A percentile compares a stretch with the other conserved stretches of the same genome.
Evolutionary conservation across 2,329 filamentous ascomycete species (phyloP).

Genomic region (Sporothrix dimorphospora): DNA sequence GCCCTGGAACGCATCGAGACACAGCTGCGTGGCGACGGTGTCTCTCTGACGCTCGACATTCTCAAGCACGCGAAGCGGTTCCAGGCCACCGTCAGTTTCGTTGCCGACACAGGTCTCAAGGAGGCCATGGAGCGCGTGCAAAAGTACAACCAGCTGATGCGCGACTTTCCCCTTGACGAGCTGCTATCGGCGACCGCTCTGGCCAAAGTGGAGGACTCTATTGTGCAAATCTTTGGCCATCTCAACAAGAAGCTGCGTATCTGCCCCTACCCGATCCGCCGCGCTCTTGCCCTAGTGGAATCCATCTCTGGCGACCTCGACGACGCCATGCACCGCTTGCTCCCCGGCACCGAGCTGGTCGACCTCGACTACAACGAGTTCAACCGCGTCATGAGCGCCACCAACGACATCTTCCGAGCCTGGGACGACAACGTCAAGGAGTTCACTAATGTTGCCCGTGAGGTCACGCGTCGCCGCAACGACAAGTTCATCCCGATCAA

Average conservation of each 20-base stretch:
- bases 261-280: constrained; percentile 89
- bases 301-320: constrained; percentile 95
- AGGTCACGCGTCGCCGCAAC: constrained; percentile 88
- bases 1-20: constrained; percentile 88
- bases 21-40: constrained; percentile 86
- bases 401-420: constrained; percentile 81
- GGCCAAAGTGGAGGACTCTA: constrained; percentile 83
- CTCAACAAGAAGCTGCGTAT: constrained; percentile 98
- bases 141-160: constrained; percentile 98
- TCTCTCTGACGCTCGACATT: constrained; percentile 88
- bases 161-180: constrained; percentile 95
- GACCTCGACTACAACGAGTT: constrained; percentile 94
- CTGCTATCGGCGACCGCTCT: constrained; percentile 89
- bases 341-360: constrained; percentile 86
- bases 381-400: constrained; percentile 77
- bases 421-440: constrained; percentile 98
- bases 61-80: constrained; percentile 97
- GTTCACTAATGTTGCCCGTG: constrained; percentile 95
- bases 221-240: constrained; percentile 88
- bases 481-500: constrained; percentile 99
- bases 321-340: constrained; percentile 77
- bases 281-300: constrained; percentile 92
- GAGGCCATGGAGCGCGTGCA: constrained; percentile 95
- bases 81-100: constrained; percentile 95
- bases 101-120: constrained; percentile 91